These are phyloP conservation scores for Handroanthus guayacan DNA, from an alignment of 257 asterid species.

Conservation along the genomic window DNA sequence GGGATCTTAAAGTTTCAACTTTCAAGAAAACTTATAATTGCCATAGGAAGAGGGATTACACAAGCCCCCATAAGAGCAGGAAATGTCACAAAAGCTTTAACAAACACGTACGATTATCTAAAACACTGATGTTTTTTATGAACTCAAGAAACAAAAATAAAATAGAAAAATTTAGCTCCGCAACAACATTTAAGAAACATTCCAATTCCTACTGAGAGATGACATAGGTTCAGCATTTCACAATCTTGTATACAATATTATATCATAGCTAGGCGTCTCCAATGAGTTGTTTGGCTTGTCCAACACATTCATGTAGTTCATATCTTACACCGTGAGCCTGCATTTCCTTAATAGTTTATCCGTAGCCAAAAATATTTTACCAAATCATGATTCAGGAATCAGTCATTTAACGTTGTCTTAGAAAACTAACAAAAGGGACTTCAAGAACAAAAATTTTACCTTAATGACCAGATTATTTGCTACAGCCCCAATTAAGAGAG, in stretches of 20 bases:
- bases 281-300: slow-evolving; percentile 3
- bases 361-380: background rate
- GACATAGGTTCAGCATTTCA: slow-evolving; percentile 9
- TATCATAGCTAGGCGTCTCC: slow-evolving; percentile 2
- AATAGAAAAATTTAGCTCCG: background rate
- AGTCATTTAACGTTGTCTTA: slow-evolving; percentile 1
- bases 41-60: slow-evolving; percentile 7
- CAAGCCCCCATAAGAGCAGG: slow-evolving; percentile 3
- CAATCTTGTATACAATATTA: background rate
- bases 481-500: slow-evolving; percentile 83
- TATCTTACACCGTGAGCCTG: background rate
- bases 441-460: slow-evolving; percentile 51
- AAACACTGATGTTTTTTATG: background rate
- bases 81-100: background rate
- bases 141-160: background rate
- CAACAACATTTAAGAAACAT: slow-evolving; percentile 2
- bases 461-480: slow-evolving; percentile 92
- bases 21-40: background rate
- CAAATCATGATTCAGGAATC: slow-evolving; percentile 3
- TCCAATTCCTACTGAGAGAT: background rate
- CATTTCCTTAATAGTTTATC: background rate
- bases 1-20: background rate
- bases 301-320: slow-evolving; percentile 19
- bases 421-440: background rate
- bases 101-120: background rate